Conservation (phyloP, 257 asterid species). For the Plantago ovata region DNA sequence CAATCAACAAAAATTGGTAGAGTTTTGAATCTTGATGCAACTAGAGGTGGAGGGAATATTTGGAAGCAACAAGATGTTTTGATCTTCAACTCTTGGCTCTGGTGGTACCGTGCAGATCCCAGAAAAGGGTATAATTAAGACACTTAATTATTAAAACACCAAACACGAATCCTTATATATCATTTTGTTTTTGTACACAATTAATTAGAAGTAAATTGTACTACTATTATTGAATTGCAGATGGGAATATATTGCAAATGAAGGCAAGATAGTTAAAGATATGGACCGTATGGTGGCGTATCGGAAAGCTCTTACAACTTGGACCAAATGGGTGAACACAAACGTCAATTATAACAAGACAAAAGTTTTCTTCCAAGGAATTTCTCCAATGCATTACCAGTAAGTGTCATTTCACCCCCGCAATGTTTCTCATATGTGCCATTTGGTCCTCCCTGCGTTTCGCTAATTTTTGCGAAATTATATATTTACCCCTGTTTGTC, state of each 20-base stretch:
- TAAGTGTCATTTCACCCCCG: constrained; percentile 21
- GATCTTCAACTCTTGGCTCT: constrained; percentile 71
- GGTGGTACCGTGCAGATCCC: constrained; percentile 59
- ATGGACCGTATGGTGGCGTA: constrained; percentile 68
- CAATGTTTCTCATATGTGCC: too few relatives aligned
- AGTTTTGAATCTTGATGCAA: constrained; percentile 44
- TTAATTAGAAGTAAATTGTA: too few relatives aligned
- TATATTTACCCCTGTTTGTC: too few relatives aligned
- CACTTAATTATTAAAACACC: too few relatives aligned
- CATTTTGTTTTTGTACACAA: too few relatives aligned
- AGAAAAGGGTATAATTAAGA: constrained; percentile 45
- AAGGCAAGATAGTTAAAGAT: constrained; percentile 43
- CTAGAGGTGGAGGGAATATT: constrained; percentile 30
- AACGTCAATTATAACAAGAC: constrained; percentile 38
- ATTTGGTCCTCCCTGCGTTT: too few relatives aligned
- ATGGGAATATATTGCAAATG: constrained; percentile 49
- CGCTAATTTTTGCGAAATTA: too few relatives aligned
- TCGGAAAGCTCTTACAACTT: constrained; percentile 38
- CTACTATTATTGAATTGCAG: constrained; percentile 25
- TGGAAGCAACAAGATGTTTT: constrained; percentile 55
- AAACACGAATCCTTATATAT: too few relatives aligned
- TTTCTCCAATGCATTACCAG: constrained; percentile 60
- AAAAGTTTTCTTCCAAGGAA: constrained; percentile 60
- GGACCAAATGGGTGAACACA: constrained; percentile 57
- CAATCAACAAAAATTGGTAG: constrained; percentile 28